A percentile compares a stretch with the other conserved stretches of the same genome.
These are phyloP conservation scores for Powellomyces hirtus DNA, from an alignment of 192 early-diverging fungal species.

Conservation along the genomic window DNA sequence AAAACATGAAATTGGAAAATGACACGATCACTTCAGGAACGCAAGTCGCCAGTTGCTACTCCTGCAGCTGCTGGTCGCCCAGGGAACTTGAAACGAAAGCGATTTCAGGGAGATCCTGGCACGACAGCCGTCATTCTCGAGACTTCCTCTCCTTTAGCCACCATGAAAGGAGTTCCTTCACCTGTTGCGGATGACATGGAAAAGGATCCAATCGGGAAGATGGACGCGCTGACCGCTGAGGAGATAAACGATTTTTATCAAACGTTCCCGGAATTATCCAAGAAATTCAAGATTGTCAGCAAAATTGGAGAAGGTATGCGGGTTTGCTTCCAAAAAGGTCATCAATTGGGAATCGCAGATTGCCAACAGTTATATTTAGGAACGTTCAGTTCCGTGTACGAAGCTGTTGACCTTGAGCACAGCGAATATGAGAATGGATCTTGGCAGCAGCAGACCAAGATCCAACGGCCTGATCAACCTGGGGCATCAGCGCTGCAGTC, in stretches of 20 bases:
- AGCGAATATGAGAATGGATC: conserved; percentile 72
- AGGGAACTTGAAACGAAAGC: too few relatives aligned
- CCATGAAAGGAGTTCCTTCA: too few relatives aligned
- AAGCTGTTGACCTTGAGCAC: conserved; percentile 76
- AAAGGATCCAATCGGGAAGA: too few relatives aligned
- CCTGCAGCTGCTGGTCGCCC: too few relatives aligned
- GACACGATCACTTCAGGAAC: too few relatives aligned
- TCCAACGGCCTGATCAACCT: too few relatives aligned
- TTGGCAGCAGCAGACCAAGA: conserved; percentile 14
- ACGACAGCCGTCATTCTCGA: too few relatives aligned
- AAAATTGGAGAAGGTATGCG: conserved; percentile 87
- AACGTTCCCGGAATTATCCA: conserved; percentile 50
- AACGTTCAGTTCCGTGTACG: conserved; percentile 91
- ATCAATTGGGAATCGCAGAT: not conserved
- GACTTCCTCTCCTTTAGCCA: too few relatives aligned
- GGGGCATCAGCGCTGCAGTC: not conserved
- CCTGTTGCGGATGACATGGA: too few relatives aligned
- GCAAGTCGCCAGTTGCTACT: too few relatives aligned
- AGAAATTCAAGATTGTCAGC: conserved; percentile 65
- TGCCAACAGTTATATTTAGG: conserved; percentile 41
- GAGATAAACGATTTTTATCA: conserved; percentile 65
- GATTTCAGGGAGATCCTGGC: too few relatives aligned
- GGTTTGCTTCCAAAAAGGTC: not conserved
- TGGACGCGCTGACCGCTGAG: conserved; percentile 31
- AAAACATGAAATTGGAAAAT: too few relatives aligned